phyloP scores from a whole-genome alignment of 345 rosid genomes.

The Capsella bursapastoris region DNA sequence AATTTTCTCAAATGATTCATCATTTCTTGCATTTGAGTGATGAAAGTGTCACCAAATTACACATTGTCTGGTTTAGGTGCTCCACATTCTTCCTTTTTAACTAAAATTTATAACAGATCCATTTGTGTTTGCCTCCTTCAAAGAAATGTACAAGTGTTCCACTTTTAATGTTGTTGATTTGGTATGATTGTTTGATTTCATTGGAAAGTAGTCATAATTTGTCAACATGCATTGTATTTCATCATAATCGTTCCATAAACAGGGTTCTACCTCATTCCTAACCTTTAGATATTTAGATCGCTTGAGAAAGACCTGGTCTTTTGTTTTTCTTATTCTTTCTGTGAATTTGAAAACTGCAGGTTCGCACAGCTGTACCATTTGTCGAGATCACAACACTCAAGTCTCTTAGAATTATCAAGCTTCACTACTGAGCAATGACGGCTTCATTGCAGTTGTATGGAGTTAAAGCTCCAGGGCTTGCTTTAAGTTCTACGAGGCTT shows the following conservation, averaged over 20 bases:
- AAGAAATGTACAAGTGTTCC: not conserved
- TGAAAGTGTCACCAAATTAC: constrained; percentile 15
- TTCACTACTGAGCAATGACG: constrained; percentile 27
- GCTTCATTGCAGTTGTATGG: constrained; percentile 42
- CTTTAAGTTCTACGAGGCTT: constrained; percentile 34
- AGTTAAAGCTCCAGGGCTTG: constrained; percentile 44
- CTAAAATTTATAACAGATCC: constrained; percentile 10
- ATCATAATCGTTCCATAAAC: not conserved
- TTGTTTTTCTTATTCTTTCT: not conserved
- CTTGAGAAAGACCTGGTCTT: constrained; percentile 19
- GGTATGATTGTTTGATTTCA: not conserved
- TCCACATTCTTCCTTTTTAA: not conserved
- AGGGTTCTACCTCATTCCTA: not conserved
- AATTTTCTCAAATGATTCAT: not conserved
- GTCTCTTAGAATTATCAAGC: constrained; percentile 21
- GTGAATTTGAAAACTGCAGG: constrained; percentile 28
- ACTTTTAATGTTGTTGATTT: constrained; percentile 2
- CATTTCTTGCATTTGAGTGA: constrained; percentile 17
- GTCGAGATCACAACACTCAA: constrained; percentile 42
- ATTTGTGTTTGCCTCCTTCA: constrained; percentile 10
- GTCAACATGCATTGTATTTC: not conserved
- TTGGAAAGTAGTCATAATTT: not conserved
- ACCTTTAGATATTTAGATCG: constrained; percentile 5
- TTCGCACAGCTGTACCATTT: constrained; percentile 22
- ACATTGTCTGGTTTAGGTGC: not conserved